Evolutionary conservation across 768 basidiomycete genomes (phyloP).

Genomic region (Tylopilus vinaceipallidus): DNA sequence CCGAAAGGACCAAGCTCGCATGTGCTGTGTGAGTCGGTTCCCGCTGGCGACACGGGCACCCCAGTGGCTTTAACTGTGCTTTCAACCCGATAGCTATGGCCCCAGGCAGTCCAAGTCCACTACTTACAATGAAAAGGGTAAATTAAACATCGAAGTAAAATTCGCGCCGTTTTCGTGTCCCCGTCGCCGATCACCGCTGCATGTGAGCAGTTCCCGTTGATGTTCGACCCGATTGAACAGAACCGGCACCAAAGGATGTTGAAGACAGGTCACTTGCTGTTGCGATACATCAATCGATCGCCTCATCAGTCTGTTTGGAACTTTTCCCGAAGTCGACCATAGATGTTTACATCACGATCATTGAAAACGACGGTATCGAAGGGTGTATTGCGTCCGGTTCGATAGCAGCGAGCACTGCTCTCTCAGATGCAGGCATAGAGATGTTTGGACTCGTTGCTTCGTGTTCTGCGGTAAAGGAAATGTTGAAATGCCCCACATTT

Average conservation of each 20-base stretch:
- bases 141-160: conserved; percentile 93
- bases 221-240: conserved; percentile 2
- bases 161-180: conserved; percentile 91
- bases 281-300: conserved; percentile 81
- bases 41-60: not conserved
- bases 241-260: conserved; percentile 65
- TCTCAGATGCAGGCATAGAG: conserved; percentile 92
- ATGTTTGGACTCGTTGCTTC: conserved; percentile 86
- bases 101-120: conserved; percentile 81
- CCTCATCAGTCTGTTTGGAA: conserved; percentile 82
- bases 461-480: conserved; percentile 63
- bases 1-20: conserved; percentile 86
- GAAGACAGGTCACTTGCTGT: conserved; percentile 86
- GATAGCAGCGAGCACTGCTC: conserved; percentile 84
- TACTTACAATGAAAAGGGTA: conserved; percentile 83
- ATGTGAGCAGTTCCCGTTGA: conserved; percentile 49
- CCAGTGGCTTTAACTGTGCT: not conserved
- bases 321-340: conserved; percentile 92
- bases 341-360: conserved; percentile 85
- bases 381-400: conserved; percentile 83
- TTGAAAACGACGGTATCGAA: conserved; percentile 92
- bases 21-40: conserved; percentile 78
- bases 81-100: conserved; percentile 58
- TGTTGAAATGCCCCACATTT: not conserved
- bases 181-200: conserved; percentile 76